Evolutionary conservation across 805 yeast genomes (phyloP), one percentile per base, ranked within the genome.

Genomic region (Wickerhamomyces tratensis): DNA sequence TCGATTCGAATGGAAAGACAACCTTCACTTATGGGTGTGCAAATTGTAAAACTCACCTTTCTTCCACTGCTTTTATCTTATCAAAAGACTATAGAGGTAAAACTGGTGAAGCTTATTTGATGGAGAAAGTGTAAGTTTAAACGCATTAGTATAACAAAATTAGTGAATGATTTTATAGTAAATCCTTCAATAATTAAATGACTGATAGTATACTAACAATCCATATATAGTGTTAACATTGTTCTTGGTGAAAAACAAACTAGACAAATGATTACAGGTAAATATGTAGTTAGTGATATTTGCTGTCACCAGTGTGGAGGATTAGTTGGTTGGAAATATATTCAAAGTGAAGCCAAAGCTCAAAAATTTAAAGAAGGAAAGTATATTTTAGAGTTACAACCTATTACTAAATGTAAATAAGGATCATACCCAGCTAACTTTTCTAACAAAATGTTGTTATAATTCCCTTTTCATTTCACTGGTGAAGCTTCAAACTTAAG

Each of bases 311-410:
- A 69, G 47, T 78, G 85, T 52, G 62, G 61, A 39, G 58, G 59
- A 8, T 51, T 68, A 38, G 63, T 78, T 15, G 85, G 85, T 12
- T 78, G 85, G 85, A 71, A 72, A 46, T 78, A 79, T 49, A 57
- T 74, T 40, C 63, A 65, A 49, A 69, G 77, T 39, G 67, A 65
- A 33, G 58, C 63, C 35, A 54, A 54, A 31, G 56, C 63, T 26
- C 79, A 76, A 57, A 60, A 67, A 43, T 76, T 70, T 56, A 78
- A 78, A 53, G 81, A 74, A 49, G 82, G 82, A 12, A 69, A 71
- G 51, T 78, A 61, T 48, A 72, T 78, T 36, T 59, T 78, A 46
- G 84, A 78, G 46, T 33, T 59, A 7, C 51, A 54, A 20, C 54
- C 39, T 2, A 41, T 41, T 25, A 38, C 35, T 6, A 35, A 29